Conservation (phyloP, 2,329 filamentous ascomycete genomes). For the Acarospora socialis region DNA sequence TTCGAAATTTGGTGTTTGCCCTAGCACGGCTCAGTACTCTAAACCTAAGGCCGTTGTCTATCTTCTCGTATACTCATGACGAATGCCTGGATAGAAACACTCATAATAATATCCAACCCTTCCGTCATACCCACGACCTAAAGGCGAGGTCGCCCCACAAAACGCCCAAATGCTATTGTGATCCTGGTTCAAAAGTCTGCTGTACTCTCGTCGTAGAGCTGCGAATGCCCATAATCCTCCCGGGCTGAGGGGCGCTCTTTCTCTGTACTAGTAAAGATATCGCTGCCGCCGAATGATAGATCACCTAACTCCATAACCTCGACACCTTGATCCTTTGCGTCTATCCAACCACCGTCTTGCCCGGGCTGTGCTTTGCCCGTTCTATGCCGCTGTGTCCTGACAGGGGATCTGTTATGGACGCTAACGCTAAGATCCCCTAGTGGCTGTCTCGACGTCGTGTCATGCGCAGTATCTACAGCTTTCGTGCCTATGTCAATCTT, state of each 20-base stretch:
- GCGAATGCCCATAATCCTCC: neutral
- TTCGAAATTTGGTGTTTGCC: no score
- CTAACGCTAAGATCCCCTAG: neutral
- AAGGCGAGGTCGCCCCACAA: no score
- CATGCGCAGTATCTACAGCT: neutral
- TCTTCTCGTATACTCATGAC: no score
- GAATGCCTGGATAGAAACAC: no score
- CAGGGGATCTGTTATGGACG: no score
- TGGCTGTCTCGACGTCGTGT: neutral
- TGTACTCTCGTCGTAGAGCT: slow-evolving; percentile 7
- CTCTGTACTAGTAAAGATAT: slow-evolving; percentile 26
- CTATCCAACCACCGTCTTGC: neutral
- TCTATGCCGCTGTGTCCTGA: no score
- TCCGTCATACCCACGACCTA: no score
- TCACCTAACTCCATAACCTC: slow-evolving; percentile 15
- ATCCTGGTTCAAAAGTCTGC: neutral
- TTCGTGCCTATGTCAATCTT: neutral
- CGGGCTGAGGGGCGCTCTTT: slow-evolving; percentile 12
- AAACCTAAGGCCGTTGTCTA: no score
- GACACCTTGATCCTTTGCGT: slow-evolving; percentile 1
- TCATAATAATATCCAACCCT: no score
- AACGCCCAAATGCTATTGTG: no score
- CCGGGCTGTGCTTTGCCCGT: no score
- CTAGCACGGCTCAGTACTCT: no score
- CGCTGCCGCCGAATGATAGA: slow-evolving; percentile 25